Evolutionary conservation across 2,329 filamentous ascomycete species (phyloP), one percentile per base, ranked within the genome.

Genomic region (Alternaria longipes): DNA sequence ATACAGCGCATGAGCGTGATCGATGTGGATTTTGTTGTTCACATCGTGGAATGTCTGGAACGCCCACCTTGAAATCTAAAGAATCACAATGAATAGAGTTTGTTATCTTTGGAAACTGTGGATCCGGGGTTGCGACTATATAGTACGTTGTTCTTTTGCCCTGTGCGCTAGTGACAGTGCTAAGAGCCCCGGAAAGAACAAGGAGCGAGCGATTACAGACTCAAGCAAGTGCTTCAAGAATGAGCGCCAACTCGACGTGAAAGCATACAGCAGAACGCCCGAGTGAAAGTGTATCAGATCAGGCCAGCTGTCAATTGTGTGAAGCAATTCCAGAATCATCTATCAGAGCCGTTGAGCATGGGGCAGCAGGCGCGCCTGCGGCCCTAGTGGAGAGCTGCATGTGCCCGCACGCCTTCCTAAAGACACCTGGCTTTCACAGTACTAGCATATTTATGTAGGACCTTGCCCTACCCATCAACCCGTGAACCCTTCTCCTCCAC

Each of bases 221-320:
- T 5, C 16, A 20, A 20, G 24, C 5, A 55, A 20, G 9, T 40
- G 11, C 18, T 5, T 36, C 16, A 20, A 4, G 12, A 22, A 52
- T 1, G 24, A 14, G 16, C n/a, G 26, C 38, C 8, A 14, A 53
- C 5, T 28, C 24, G 9, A 32, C 0, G 30, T 49, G 22, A 28
- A 26, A 46, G 22, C 36, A 9, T 24, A n/a, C 1, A 45, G 30
- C 30, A 2, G 18, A 41, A 36, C 3, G n/a, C 8, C 20, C 5
- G 4, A 26, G 46, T 50, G 46, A 50, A 38, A 38, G 46, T 50
- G 20, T 38, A 26, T 50, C 20, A 50, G 32, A 50, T 50, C 46
- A 63, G 65, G 70, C 70, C 70, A 71, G 68, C 58, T 72, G 70
- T 63, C 69, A 64, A 24, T 36, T 59, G 42, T 36, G 54, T 63